phyloP scores from a whole-genome alignment of 768 basidiomycete genomes.

The Antrodiella citrinella region DNA sequence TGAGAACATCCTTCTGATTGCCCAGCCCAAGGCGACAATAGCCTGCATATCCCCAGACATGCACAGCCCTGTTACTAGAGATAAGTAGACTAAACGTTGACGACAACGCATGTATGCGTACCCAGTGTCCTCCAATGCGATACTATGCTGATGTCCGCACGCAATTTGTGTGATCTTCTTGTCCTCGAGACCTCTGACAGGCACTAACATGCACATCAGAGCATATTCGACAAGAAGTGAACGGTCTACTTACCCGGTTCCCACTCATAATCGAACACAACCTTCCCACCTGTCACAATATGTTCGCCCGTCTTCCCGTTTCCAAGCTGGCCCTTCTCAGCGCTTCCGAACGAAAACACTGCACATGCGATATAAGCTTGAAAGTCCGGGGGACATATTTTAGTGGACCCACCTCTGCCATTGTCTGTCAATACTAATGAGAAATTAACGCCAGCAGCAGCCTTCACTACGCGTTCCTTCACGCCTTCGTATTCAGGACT shows the following conservation, averaged over 20 bases:
- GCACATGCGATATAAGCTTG: neutral
- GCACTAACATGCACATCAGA: slow-evolving; percentile 37
- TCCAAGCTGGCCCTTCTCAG: slow-evolving; percentile 88
- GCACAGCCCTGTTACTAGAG: slow-evolving; percentile 47
- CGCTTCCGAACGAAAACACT: slow-evolving; percentile 89
- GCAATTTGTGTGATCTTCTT: slow-evolving; percentile 77
- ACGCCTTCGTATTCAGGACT: slow-evolving; percentile 47
- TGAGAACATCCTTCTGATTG: slow-evolving; percentile 72
- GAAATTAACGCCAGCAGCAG: slow-evolving; percentile 78
- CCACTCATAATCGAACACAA: slow-evolving; percentile 69
- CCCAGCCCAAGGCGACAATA: slow-evolving; percentile 89
- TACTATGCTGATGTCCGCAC: slow-evolving; percentile 80
- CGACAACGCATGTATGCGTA: slow-evolving; percentile 28
- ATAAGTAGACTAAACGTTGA: too few relatives aligned
- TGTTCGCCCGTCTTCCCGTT: slow-evolving; percentile 92
- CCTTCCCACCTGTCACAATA: slow-evolving; percentile 79
- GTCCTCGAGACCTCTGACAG: slow-evolving; percentile 66
- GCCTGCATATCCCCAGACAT: slow-evolving; percentile 85
- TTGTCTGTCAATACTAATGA: slow-evolving; percentile 73
- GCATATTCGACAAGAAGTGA: slow-evolving; percentile 3
- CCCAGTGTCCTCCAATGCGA: slow-evolving; percentile 78
- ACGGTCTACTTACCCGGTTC: slow-evolving; percentile 45
- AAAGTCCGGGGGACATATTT: neutral
- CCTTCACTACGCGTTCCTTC: slow-evolving; percentile 60
- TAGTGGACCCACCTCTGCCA: slow-evolving; percentile 61